phyloP scores from a whole-genome alignment of 169 alveolate genomes.

The Perkinsus chesapeaki region DNA sequence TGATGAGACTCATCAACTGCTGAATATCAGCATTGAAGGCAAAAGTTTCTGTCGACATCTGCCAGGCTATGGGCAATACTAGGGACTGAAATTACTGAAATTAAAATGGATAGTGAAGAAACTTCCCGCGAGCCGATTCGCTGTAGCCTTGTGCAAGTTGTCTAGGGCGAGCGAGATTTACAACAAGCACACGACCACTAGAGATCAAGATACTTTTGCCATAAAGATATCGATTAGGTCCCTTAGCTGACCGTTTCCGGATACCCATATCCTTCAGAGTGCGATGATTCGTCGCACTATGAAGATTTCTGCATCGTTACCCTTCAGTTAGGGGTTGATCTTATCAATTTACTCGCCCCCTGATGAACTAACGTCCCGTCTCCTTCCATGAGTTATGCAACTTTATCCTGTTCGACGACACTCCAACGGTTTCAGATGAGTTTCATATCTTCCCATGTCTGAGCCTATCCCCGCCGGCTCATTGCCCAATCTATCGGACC shows the following conservation, averaged over 20 bases:
- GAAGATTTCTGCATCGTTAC: too few relatives aligned
- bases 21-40: conserved; percentile 96
- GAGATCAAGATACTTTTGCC: neutral
- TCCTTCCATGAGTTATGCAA: neutral
- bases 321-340: too few relatives aligned
- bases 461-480: neutral
- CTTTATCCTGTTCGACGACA: neutral
- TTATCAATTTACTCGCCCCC: too few relatives aligned
- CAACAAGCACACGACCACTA: neutral
- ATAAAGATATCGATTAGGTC: neutral
- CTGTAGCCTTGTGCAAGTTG: neutral
- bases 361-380: neutral
- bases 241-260: neutral
- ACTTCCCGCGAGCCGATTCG: neutral
- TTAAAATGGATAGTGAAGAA: neutral
- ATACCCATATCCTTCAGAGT: neutral
- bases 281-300: too few relatives aligned
- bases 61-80: neutral
- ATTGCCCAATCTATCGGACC: neutral
- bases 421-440: neutral
- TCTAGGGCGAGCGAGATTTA: neutral
- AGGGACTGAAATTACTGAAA: neutral
- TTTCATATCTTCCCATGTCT: neutral
- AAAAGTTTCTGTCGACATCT: conserved; percentile 74
- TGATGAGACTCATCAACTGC: conserved; percentile 90